Evolutionary conservation across 1,284 basidiomycete species (phyloP).

Genomic region (Boletus semigastroideus): DNA sequence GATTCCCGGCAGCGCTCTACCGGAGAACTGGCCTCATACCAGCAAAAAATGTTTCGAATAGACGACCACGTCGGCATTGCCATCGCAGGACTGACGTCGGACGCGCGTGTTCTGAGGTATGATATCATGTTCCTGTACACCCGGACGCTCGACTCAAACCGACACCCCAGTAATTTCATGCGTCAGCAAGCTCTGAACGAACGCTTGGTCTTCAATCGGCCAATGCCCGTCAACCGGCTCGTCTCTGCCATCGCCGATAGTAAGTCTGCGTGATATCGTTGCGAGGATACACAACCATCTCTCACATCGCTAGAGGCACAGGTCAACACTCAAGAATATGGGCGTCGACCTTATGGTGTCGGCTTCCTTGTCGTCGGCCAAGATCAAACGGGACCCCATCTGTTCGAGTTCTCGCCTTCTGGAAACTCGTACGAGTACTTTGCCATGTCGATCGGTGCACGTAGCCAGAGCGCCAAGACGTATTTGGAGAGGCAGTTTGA

Average conservation of each 20-base stretch:
- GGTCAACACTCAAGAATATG: constrained; percentile 98
- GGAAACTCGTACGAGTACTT: constrained; percentile 98
- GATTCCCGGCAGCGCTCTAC: constrained; percentile 81
- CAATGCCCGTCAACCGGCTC: constrained; percentile 91
- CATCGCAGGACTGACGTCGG: constrained; percentile 96
- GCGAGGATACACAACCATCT: constrained; percentile 3
- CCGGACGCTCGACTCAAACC: not conserved
- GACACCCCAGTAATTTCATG: constrained; percentile 87
- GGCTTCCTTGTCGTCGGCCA: constrained; percentile 97
- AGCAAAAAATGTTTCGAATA: constrained; percentile 99
- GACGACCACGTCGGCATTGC: constrained; percentile 99
- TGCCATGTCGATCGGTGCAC: constrained; percentile 97
- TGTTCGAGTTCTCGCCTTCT: constrained; percentile 97
- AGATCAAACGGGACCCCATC: constrained; percentile 93
- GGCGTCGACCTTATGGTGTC: constrained; percentile 96
- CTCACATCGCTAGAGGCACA: constrained; percentile 76
- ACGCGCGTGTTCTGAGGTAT: constrained; percentile 95
- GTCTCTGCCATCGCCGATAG: constrained; percentile 95
- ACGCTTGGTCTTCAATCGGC: constrained; percentile 93
- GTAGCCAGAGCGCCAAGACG: constrained; percentile 97
- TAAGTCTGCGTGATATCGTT: constrained; percentile 39
- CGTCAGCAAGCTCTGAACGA: constrained; percentile 96
- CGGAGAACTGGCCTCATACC: constrained; percentile 96
- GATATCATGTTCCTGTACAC: constrained; percentile 4
- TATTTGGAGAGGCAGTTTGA: constrained; percentile 96